Conservation (phyloP, 1,139 yeast genomes). For the Keqinozyma sinolaborantium region DNA sequence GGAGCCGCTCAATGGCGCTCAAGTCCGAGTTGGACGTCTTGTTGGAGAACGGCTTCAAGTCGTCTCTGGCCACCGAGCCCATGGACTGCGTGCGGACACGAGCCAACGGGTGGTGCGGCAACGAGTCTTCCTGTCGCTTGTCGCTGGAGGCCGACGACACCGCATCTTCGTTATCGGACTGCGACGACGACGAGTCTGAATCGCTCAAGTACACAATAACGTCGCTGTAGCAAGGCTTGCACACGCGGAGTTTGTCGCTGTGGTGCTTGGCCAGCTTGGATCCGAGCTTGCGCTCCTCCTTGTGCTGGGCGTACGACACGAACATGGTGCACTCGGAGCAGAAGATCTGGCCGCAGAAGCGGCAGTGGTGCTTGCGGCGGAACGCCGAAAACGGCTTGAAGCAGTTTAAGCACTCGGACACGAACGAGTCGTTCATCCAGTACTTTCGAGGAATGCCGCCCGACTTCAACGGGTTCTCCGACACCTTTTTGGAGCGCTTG, state of each 20-base stretch:
- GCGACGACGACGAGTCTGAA: conserved; percentile 40
- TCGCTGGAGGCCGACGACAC: conserved; percentile 13
- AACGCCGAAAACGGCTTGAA: conserved; percentile 72
- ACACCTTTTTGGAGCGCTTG: conserved; percentile 31
- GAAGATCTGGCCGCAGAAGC: conserved; percentile 94
- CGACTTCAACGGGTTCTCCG: conserved; percentile 45
- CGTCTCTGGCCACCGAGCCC: conserved; percentile 15
- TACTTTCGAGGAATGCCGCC: conserved; percentile 63
- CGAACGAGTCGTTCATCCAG: conserved; percentile 92
- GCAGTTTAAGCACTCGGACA: conserved; percentile 77
- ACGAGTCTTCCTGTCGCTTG: conserved; percentile 16
- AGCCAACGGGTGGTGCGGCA: conserved; percentile 27
- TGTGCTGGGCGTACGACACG: conserved; percentile 71
- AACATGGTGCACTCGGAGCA: conserved; percentile 84
- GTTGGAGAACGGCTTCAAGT: not conserved
- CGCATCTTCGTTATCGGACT: conserved; percentile 16
- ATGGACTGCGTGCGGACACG: conserved; percentile 30
- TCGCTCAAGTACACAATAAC: conserved; percentile 67
- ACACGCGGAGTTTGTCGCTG: conserved; percentile 72
- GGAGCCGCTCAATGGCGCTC: not conserved
- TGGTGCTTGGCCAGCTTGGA: conserved; percentile 34
- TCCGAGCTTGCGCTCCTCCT: conserved; percentile 30
- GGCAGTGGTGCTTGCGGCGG: conserved; percentile 89
- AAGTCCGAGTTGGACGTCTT: not conserved
- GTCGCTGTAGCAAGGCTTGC: conserved; percentile 73